phyloP scores from a whole-genome alignment of 805 yeast species.

The Yamadazyma philogaea region DNA sequence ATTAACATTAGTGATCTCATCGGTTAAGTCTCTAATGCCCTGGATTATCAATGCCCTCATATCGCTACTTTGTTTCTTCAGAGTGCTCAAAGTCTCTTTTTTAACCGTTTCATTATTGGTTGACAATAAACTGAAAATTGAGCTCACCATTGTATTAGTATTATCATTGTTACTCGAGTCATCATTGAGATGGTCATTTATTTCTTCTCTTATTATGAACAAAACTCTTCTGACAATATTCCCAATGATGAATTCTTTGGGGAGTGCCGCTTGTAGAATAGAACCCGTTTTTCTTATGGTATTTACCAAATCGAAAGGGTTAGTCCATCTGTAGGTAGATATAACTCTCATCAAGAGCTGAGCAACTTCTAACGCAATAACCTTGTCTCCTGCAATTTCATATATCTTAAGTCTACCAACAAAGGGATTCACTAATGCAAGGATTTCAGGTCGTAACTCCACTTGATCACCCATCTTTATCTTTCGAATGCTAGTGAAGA shows the following conservation, averaged over 20 bases:
- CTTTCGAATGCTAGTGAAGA: not conserved
- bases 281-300: slow-evolving; percentile 74
- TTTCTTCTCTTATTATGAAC: slow-evolving; percentile 83
- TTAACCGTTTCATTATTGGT: slow-evolving; percentile 36
- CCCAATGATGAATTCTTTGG: slow-evolving; percentile 84
- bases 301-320: slow-evolving; percentile 65
- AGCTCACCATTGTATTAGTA: slow-evolving; percentile 58
- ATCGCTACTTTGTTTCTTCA: slow-evolving; percentile 53
- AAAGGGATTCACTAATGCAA: slow-evolving; percentile 35
- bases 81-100: slow-evolving; percentile 20
- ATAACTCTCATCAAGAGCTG: slow-evolving; percentile 84
- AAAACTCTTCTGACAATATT: slow-evolving; percentile 87
- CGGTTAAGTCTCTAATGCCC: slow-evolving; percentile 87
- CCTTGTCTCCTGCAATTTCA: slow-evolving; percentile 76
- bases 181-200: slow-evolving; percentile 39
- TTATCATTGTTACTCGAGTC: slow-evolving; percentile 13
- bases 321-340: slow-evolving; percentile 85
- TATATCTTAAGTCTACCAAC: slow-evolving; percentile 68
- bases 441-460: slow-evolving; percentile 29
- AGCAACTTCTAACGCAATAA: slow-evolving; percentile 82
- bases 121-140: slow-evolving; percentile 85
- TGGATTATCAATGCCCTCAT: slow-evolving; percentile 83
- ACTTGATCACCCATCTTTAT: slow-evolving; percentile 3
- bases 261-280: slow-evolving; percentile 72
- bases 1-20: slow-evolving; percentile 84